Conservation (phyloP, 2,329 filamentous ascomycete genomes). For the Calycina marina region DNA sequence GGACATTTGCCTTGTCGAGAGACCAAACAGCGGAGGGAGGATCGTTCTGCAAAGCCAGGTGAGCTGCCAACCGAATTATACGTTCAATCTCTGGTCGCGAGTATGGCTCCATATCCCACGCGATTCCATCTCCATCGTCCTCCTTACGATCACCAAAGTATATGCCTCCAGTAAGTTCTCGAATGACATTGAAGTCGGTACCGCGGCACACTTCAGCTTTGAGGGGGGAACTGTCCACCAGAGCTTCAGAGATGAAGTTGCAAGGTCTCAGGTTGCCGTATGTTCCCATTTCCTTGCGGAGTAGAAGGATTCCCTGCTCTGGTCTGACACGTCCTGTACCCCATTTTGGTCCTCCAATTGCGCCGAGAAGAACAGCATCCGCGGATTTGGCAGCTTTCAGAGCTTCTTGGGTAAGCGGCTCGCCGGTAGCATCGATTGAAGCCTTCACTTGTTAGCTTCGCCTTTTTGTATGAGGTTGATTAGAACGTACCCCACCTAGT, state of each 20-base stretch:
- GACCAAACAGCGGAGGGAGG: slow-evolving; percentile 70
- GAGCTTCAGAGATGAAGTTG: slow-evolving; percentile 80
- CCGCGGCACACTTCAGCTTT: slow-evolving; percentile 75
- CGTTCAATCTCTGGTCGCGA: slow-evolving; percentile 75
- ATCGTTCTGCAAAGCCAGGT: slow-evolving; percentile 62
- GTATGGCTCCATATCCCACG: slow-evolving; percentile 80
- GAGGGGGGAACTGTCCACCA: slow-evolving; percentile 74
- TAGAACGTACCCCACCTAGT: slow-evolving; percentile 67
- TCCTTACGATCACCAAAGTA: slow-evolving; percentile 90
- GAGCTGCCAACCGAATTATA: slow-evolving; percentile 66
- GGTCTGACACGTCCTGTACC: slow-evolving; percentile 77
- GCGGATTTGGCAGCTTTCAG: slow-evolving; percentile 71
- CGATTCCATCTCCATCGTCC: slow-evolving; percentile 56
- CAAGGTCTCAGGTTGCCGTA: slow-evolving; percentile 94
- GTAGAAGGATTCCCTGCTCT: slow-evolving; percentile 78
- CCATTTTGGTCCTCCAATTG: slow-evolving; percentile 95
- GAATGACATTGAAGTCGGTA: slow-evolving; percentile 84
- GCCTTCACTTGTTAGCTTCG: slow-evolving; percentile 35
- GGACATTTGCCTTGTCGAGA: slow-evolving; percentile 92
- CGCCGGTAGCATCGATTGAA: slow-evolving; percentile 73
- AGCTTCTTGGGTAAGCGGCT: slow-evolving; percentile 68
- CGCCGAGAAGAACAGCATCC: slow-evolving; percentile 81
- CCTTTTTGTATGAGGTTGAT: neutral
- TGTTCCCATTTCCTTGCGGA: slow-evolving; percentile 85
- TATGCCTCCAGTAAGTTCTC: slow-evolving; percentile 83